Conservation (phyloP, 176 grass and related monocot genomes). For the Triticum aestivum region IWGSC_CS_RefSeq_v2.1 NC_057800.1:745926649-745927148, state of each 20-base stretch:
- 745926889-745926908: too few relatives aligned
- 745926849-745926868: too few relatives aligned
- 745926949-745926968: neutral
- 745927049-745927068: neutral
- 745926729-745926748: neutral
- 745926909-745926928: too few relatives aligned
- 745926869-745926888: too few relatives aligned
- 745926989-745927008: neutral
- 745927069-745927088: neutral
- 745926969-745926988: neutral
- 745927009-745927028: neutral
- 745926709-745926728: too few relatives aligned
- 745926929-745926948: too few relatives aligned
- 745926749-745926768: neutral
- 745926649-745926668: too few relatives aligned
- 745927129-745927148: too few relatives aligned
- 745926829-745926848: too few relatives aligned
- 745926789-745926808: neutral
- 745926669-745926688: too few relatives aligned
- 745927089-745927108: neutral
- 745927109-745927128: neutral
- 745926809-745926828: neutral
- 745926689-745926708: too few relatives aligned
- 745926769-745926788: neutral
- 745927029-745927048: neutral